Evolutionary conservation across 169 alveolate genomes (phyloP), one percentile per base, ranked within the genome.

Genomic region (Eimeria praecox): DNA sequence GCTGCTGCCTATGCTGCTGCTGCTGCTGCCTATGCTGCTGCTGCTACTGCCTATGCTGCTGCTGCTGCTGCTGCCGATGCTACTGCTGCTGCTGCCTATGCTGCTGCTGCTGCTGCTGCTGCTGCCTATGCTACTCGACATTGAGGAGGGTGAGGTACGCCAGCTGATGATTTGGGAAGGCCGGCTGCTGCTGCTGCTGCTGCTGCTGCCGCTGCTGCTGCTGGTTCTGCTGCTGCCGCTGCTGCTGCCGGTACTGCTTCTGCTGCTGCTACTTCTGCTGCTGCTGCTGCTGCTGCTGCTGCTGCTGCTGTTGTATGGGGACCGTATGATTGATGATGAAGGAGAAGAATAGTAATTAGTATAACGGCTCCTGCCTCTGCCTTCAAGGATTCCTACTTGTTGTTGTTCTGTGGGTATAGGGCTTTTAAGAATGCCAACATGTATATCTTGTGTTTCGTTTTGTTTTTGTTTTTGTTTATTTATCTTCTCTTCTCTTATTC

Each of bases 401-500:
- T 44, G 90, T 24, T 20, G 44, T 6, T 46, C 44, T 20, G 90
- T 49, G 27, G 90, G n/a, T n/a, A n/a, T 14, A 12, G 69, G 69
- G 8, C 69, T 20, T 49, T 82, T 44, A 6, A 82, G 52, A 16
- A 82, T 46, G 9, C 90, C 90, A 27, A 82, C 44, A 10, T 27
- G 52, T 27, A 49, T 73, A 20, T 38, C 49, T 27, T 27, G 46
- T 82, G 46, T 73, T 82, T 82, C 62, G 12, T 10, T 18, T n/a
- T 6, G 10, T 18, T 73, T 38, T 27, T 44, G 38, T 4, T 59
- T n/a, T 22, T 59, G 69, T 59, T 22, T n/a, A 5, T 20, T 9
- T 59, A n/a, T n/a, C n/a, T 82, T 82, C 27, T 82, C 90, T 38
- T 82, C 90, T 52, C n/a, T 44, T 38, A 71, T 42, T 20, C 90